Percentiles rank a stretch among this genome's conserved stretches.
phyloP scores from a whole-genome alignment of 1,139 yeast genomes.

The Wickerhamomyces sp. region DNA sequence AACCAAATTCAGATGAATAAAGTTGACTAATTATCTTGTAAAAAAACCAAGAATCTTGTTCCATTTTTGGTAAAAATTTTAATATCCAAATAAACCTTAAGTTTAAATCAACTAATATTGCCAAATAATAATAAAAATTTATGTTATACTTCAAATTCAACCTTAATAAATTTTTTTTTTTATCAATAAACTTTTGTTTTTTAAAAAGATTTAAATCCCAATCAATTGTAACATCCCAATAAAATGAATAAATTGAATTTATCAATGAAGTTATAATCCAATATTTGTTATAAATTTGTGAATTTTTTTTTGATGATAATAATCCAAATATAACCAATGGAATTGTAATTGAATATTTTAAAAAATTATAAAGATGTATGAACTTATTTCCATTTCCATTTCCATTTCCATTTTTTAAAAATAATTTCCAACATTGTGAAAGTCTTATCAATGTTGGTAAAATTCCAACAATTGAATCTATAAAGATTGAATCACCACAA shows the following conservation, averaged over 20 bases:
- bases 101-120: slow-evolving; percentile 53
- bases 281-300: slow-evolving; percentile 22
- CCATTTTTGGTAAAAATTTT: slow-evolving; percentile 29
- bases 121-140: slow-evolving; percentile 29
- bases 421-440: slow-evolving; percentile 77
- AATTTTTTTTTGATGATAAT: slow-evolving; percentile 11
- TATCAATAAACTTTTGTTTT: slow-evolving; percentile 22
- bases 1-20: slow-evolving; percentile 54
- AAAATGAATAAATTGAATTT: slow-evolving; percentile 71
- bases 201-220: slow-evolving; percentile 72
- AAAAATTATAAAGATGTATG: slow-evolving; percentile 63
- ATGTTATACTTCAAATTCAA: slow-evolving; percentile 1
- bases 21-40: slow-evolving; percentile 25
- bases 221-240: slow-evolving; percentile 87
- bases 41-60: slow-evolving; percentile 21
- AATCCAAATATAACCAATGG: slow-evolving; percentile 46
- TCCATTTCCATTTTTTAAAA: slow-evolving; percentile 39
- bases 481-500: slow-evolving; percentile 29
- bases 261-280: slow-evolving; percentile 53
- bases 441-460: slow-evolving; percentile 70
- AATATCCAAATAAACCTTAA: slow-evolving; percentile 75
- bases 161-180: slow-evolving; percentile 2
- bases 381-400: no score
- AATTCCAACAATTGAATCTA: slow-evolving; percentile 47
- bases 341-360: slow-evolving; percentile 67